Base-by-base conservation (phyloP, 108 stramenopile species). In the Fragilariopsis cylindrus region DNA sequence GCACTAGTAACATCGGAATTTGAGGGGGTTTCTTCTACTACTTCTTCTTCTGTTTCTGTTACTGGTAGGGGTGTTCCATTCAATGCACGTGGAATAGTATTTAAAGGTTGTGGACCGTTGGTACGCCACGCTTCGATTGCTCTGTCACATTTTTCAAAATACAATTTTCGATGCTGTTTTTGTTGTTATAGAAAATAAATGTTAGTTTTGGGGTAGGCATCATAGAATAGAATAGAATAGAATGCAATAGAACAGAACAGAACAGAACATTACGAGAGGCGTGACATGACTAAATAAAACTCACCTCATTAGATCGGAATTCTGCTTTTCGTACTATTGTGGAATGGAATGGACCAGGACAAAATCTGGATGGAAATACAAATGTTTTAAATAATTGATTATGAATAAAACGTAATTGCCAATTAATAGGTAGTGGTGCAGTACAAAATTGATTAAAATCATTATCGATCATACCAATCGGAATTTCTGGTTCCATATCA, bases 321-420 rank as follows among this genome's bases (percentile, higher is more conserved):
- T 95, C 92, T 3, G 94, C 94, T 69, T 95, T 95, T 48, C 94
- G 82, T 11, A 92, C 74, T 70, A 95, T 92, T 11, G 94, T 95
- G 18, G 89, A 92, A 75, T 95, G 94, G 67, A 92, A 92, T 15
- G 92, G 83, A 57, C 94, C 94, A 47, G 92, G 94, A 68, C 89
- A 90, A 70, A 95, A 95, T 45, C 92, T 47, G 39, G 48, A 50
- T 15, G 67, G 67, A 68, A 68, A 68, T 0, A 68, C 49, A 68
- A 68, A 68, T 13, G 48, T 68, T 48, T 48, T 47, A 16, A 68
- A 68, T 16, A 68, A 68, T 44, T 68, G 81, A 78, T 95, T 95
- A 77, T 95, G 94, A 54, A 95, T 75, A 70, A 95, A 95, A 30
- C 90, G 86, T 39, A 95, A 78, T 60, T 86, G 86, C 94, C 94